phyloP scores from a whole-genome alignment of 2,329 filamentous ascomycete genomes.

The Plectosphaerella plurivora region DNA sequence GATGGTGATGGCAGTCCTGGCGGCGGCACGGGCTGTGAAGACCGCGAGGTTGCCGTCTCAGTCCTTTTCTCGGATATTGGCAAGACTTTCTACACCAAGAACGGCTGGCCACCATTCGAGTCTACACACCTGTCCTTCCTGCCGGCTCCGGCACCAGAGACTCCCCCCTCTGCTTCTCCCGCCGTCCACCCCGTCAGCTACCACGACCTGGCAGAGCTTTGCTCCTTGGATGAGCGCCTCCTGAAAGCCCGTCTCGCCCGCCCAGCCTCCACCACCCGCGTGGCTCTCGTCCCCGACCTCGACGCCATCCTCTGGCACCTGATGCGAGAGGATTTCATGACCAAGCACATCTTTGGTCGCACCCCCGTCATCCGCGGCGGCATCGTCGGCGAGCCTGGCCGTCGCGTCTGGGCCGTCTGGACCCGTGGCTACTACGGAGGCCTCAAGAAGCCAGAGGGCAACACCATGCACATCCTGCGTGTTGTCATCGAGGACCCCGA shows the following conservation, averaged over 20 bases:
- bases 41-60: conserved; percentile 53
- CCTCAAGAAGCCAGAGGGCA: conserved; percentile 48
- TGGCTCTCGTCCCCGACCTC: conserved; percentile 66
- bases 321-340: conserved; percentile 75
- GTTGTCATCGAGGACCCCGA: conserved; percentile 60
- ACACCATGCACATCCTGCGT: conserved; percentile 66
- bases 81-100: conserved; percentile 71
- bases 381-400: conserved; percentile 47
- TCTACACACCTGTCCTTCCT: conserved; percentile 68
- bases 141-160: conserved; percentile 26
- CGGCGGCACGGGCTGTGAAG: background rate
- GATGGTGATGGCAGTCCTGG: background rate
- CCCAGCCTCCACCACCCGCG: conserved; percentile 37
- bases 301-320: conserved; percentile 73
- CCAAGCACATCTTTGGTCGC: conserved; percentile 53
- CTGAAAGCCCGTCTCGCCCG: conserved; percentile 49
- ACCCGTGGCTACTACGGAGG: conserved; percentile 60
- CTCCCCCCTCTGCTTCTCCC: conserved; percentile 16
- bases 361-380: conserved; percentile 65
- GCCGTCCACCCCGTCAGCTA: conserved; percentile 45
- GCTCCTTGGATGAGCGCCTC: conserved; percentile 58
- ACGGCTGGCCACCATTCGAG: conserved; percentile 72
- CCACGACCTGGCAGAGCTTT: conserved; percentile 56
- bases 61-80: conserved; percentile 86
- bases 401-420: conserved; percentile 72